phyloP scores from a whole-genome alignment of 805 yeast species.

The Lipomyces yamanashiensis region DNA sequence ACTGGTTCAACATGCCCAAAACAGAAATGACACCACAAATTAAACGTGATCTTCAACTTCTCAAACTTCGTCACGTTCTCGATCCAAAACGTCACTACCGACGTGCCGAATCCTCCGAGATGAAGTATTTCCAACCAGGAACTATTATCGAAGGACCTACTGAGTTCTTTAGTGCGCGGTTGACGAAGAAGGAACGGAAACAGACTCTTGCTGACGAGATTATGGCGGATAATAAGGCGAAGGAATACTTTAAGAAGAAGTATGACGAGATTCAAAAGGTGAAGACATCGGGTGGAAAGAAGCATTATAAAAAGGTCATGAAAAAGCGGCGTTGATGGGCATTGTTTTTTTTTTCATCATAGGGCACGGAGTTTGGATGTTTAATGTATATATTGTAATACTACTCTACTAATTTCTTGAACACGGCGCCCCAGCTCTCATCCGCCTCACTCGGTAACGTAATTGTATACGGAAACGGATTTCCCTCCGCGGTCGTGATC shows the following conservation, averaged over 20 bases:
- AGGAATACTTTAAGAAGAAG: slow-evolving; percentile 81
- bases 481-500: slow-evolving; percentile 64
- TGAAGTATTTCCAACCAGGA: slow-evolving; percentile 85
- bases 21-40: slow-evolving; percentile 72
- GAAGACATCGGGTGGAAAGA: slow-evolving; percentile 67
- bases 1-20: slow-evolving; percentile 83
- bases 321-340: slow-evolving; percentile 47
- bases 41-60: slow-evolving; percentile 75
- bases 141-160: slow-evolving; percentile 81
- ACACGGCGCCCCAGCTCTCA: slow-evolving; percentile 46
- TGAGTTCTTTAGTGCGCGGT: slow-evolving; percentile 71
- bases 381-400: slow-evolving; percentile 1
- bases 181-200: slow-evolving; percentile 74
- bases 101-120: slow-evolving; percentile 54
- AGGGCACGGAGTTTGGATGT: not conserved
- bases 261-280: slow-evolving; percentile 76
- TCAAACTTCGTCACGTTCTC: slow-evolving; percentile 85
- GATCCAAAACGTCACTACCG: slow-evolving; percentile 96
- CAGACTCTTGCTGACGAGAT: slow-evolving; percentile 81
- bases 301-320: slow-evolving; percentile 65
- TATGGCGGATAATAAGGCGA: slow-evolving; percentile 69
- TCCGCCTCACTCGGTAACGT: slow-evolving; percentile 41
- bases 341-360: not conserved
- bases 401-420: slow-evolving; percentile 43
- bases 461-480: slow-evolving; percentile 66